Percentiles rank a stretch among this genome's conserved stretches.
phyloP scores from a whole-genome alignment of 148 eudicot genomes.

The Chenopodium suecicum region DNA sequence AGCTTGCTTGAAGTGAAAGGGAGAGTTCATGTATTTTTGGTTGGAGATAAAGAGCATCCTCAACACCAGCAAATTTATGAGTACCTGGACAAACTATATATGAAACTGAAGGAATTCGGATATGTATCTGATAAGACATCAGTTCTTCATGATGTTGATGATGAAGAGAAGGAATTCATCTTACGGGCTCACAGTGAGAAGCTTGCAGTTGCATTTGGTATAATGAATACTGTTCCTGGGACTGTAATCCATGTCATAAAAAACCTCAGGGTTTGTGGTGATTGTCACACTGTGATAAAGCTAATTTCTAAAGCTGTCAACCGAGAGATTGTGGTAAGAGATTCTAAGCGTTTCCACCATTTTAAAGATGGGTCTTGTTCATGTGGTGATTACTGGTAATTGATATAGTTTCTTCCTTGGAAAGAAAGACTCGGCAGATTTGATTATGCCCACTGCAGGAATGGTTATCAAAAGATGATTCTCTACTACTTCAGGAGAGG shows the following conservation, averaged over 20 bases:
- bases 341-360: constrained; percentile 69
- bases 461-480: background rate
- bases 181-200: constrained; percentile 65
- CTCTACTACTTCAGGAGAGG: background rate
- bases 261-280: constrained; percentile 67
- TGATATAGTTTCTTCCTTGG: background rate
- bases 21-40: constrained; percentile 58
- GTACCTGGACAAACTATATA: constrained; percentile 42
- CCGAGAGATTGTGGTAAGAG: constrained; percentile 65
- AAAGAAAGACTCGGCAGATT: background rate
- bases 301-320: constrained; percentile 53
- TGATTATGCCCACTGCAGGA: background rate
- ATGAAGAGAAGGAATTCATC: constrained; percentile 69
- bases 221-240: constrained; percentile 57
- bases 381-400: constrained; percentile 73
- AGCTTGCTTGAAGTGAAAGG: constrained; percentile 64
- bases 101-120: constrained; percentile 61
- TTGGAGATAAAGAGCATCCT: constrained; percentile 65
- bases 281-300: constrained; percentile 68
- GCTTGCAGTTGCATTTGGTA: constrained; percentile 60
- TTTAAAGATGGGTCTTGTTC: constrained; percentile 60
- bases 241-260: constrained; percentile 54
- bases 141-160: constrained; percentile 69
- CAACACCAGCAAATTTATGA: constrained; percentile 47
- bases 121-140: constrained; percentile 59